phyloP scores from a whole-genome alignment of 1,284 basidiomycete genomes.

The Sporisorium reilianum region DNA sequence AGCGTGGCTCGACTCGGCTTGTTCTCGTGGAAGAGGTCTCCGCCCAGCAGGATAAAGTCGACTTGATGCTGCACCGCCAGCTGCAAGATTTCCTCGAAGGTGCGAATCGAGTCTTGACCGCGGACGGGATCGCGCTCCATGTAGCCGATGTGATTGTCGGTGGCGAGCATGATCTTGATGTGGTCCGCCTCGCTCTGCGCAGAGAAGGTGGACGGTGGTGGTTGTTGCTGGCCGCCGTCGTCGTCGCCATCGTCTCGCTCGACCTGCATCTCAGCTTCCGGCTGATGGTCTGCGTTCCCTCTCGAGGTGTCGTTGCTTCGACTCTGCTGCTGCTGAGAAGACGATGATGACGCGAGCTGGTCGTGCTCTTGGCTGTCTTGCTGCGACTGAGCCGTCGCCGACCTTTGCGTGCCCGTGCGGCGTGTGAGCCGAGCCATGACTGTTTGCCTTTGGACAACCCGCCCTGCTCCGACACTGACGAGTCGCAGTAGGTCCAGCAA shows the following conservation, averaged over 20 bases:
- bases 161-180: conserved; percentile 65
- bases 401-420: conserved; percentile 28
- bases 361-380: conserved; percentile 16
- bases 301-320: background rate
- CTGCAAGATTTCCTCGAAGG: conserved; percentile 92
- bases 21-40: conserved; percentile 98
- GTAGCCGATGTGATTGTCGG: conserved; percentile 79
- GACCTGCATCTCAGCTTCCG: conserved; percentile 5
- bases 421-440: conserved; percentile 37
- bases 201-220: conserved; percentile 35
- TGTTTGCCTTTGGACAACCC: conserved; percentile 1
- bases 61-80: conserved; percentile 82
- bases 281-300: background rate
- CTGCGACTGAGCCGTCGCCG: conserved; percentile 19
- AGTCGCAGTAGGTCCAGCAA: too few species aligned
- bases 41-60: conserved; percentile 80
- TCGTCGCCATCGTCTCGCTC: conserved; percentile 5
- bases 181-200: conserved; percentile 39
- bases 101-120: conserved; percentile 93
- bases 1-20: conserved; percentile 89
- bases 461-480: too few species aligned
- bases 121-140: conserved; percentile 93
- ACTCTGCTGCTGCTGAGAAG: conserved; percentile 7
- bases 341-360: conserved; percentile 17
- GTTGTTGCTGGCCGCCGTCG: conserved; percentile 10